phyloP scores from a whole-genome alignment of 257 asterid genomes.

The Coffea eugenioides region DNA sequence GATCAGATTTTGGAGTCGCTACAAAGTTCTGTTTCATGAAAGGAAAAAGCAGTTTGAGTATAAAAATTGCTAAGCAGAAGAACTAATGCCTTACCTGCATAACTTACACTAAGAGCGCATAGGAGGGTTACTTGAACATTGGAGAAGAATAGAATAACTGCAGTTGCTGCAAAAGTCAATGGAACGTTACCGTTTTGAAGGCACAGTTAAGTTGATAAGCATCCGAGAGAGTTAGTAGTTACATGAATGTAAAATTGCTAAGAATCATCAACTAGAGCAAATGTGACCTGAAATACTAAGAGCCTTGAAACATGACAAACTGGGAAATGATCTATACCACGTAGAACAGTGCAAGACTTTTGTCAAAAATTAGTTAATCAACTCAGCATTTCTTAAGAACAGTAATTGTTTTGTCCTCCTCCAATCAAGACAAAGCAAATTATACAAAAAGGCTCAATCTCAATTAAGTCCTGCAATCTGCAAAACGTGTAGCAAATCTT shows the following conservation, averaged over 20 bases:
- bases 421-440: background rate
- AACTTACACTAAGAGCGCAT: constrained; percentile 63
- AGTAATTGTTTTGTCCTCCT: no score
- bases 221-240: no score
- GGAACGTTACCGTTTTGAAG: constrained; percentile 22
- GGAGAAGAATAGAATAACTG: constrained; percentile 53
- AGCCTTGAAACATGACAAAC: background rate
- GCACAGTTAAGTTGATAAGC: background rate
- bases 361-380: background rate
- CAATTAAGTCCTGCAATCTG: background rate
- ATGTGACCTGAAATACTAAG: background rate
- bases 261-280: background rate
- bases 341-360: background rate
- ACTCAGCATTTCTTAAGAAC: background rate
- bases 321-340: background rate
- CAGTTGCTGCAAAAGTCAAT: constrained; percentile 57
- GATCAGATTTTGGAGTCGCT: constrained; percentile 1
- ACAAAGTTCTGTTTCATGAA: background rate
- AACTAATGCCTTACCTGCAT: constrained; percentile 50
- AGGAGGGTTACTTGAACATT: constrained; percentile 71
- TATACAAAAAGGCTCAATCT: background rate
- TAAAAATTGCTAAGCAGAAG: background rate
- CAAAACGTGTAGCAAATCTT: background rate
- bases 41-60: background rate
- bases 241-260: background rate